Evolutionary conservation across 2,329 filamentous ascomycete species (phyloP).

Genomic region (Arthrobotrys megalospora): DNA sequence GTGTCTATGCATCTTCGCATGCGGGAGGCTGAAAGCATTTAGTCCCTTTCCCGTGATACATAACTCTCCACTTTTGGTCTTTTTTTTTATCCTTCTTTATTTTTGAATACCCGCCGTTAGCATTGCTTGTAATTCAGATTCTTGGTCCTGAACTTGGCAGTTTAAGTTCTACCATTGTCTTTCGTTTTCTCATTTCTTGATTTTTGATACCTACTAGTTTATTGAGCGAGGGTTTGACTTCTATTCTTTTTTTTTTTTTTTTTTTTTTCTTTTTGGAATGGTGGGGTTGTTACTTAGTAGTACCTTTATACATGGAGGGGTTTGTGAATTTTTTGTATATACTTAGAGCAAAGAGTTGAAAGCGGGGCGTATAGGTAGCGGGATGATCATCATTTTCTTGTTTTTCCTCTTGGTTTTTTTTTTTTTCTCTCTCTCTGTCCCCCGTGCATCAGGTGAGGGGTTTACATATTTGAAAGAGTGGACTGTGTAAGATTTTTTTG

Average conservation of each 20-base stretch:
- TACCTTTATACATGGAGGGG: slow-evolving; percentile 46
- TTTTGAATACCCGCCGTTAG: slow-evolving; percentile 60
- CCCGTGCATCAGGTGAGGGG: slow-evolving; percentile 24
- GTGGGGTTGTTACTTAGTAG: slow-evolving; percentile 34
- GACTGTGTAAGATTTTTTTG: slow-evolving; percentile 39
- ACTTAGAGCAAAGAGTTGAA: slow-evolving; percentile 31
- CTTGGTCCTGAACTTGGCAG: slow-evolving; percentile 27
- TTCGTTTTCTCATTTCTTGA: slow-evolving; percentile 28
- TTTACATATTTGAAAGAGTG: slow-evolving; percentile 14
- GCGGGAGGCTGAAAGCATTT: slow-evolving; percentile 36
- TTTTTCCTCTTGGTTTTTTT: slow-evolving; percentile 33
- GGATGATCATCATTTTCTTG: slow-evolving; percentile 57
- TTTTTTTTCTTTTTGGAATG: slow-evolving; percentile 27
- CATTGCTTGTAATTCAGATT: slow-evolving; percentile 46
- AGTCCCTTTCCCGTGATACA: slow-evolving; percentile 24
- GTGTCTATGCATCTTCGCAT: slow-evolving; percentile 37
- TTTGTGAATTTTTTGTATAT: slow-evolving; percentile 48
- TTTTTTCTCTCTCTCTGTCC: slow-evolving; percentile 1
- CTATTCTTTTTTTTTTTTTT: slow-evolving; percentile 37
- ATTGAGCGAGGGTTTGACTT: slow-evolving; percentile 31
- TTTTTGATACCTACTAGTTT: slow-evolving; percentile 18
- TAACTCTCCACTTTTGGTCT: slow-evolving; percentile 21
- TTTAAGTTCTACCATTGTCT: slow-evolving; percentile 20
- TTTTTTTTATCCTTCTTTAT: slow-evolving; percentile 21
- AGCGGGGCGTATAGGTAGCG: slow-evolving; percentile 56